Evolutionary conservation across 257 asterid species (phyloP).

Genomic region (Solanum tarijense): DNA sequence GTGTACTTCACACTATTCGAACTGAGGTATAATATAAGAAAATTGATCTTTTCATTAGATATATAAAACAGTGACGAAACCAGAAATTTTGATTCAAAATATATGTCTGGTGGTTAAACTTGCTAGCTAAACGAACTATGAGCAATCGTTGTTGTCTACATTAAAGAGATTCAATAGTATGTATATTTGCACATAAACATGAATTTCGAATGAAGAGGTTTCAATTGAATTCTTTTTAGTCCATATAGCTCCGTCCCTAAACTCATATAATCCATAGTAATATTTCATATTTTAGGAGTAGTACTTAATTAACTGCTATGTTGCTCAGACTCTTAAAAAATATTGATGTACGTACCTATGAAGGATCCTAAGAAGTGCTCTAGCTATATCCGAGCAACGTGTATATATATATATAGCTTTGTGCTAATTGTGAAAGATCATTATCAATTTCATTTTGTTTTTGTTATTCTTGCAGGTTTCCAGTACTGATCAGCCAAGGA

Average conservation of each 20-base stretch:
- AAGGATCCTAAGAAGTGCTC: background rate
- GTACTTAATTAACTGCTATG: background rate
- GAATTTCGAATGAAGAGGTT: background rate
- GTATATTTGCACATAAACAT: background rate
- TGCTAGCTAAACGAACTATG: background rate
- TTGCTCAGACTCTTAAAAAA: background rate
- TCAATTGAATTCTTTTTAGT: background rate
- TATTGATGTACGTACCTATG: background rate
- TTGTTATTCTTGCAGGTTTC: background rate
- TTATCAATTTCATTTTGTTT: background rate
- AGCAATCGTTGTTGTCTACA: background rate
- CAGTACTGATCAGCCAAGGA: background rate
- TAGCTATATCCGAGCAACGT: background rate
- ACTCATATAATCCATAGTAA: background rate
- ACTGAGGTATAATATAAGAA: slow-evolving; percentile 18
- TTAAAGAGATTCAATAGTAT: background rate
- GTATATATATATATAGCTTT: background rate
- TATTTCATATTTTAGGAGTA: background rate
- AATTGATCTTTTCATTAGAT: background rate
- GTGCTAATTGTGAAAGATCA: background rate
- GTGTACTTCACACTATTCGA: slow-evolving; percentile 23
- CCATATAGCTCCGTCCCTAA: background rate
- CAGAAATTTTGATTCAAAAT: background rate
- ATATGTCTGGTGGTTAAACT: background rate
- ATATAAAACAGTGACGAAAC: background rate